Percentiles rank a stretch among this genome's conserved stretches.
phyloP scores from a whole-genome alignment of 768 basidiomycete genomes.

The Termitomyces sp. region DNA sequence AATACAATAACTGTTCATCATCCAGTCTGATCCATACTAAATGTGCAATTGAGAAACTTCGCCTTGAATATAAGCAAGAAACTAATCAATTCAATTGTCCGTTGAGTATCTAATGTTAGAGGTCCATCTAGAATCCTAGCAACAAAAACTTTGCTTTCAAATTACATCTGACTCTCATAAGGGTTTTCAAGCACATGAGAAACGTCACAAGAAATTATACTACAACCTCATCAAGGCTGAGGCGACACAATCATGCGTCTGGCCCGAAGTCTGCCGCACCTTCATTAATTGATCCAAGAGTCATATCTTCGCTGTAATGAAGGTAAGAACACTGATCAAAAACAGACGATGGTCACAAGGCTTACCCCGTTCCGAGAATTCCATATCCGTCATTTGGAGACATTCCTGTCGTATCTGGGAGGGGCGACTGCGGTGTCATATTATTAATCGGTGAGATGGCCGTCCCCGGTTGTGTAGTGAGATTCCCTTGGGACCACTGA shows the following conservation, averaged over 20 bases:
- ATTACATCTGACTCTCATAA: not conserved
- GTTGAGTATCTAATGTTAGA: not conserved
- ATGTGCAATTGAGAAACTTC: no score
- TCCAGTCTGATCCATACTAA: not conserved
- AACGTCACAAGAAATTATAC: conserved; percentile 1
- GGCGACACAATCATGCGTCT: conserved; percentile 9
- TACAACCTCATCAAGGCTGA: not conserved
- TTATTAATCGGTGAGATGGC: conserved; percentile 30
- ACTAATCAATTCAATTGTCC: not conserved
- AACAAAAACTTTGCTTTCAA: not conserved
- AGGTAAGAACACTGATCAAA: not conserved
- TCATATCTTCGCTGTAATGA: conserved; percentile 20
- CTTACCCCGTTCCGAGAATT: conserved; percentile 35
- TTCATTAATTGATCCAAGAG: conserved; percentile 25
- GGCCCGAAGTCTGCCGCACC: conserved; percentile 30
- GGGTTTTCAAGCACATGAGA: not conserved
- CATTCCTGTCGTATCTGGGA: conserved; percentile 33
- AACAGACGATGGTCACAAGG: not conserved
- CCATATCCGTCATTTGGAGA: conserved; percentile 68
- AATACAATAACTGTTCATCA: not conserved
- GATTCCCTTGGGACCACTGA: conserved; percentile 52
- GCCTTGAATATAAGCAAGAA: not conserved
- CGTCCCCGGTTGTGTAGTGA: conserved; percentile 44
- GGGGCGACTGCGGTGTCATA: conserved; percentile 27
- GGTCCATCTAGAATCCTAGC: not conserved